Percentiles rank a stretch among this genome's conserved stretches.
phyloP scores from a whole-genome alignment of 2,329 filamentous ascomycete genomes.

The Aspergillus neotritici region DNA sequence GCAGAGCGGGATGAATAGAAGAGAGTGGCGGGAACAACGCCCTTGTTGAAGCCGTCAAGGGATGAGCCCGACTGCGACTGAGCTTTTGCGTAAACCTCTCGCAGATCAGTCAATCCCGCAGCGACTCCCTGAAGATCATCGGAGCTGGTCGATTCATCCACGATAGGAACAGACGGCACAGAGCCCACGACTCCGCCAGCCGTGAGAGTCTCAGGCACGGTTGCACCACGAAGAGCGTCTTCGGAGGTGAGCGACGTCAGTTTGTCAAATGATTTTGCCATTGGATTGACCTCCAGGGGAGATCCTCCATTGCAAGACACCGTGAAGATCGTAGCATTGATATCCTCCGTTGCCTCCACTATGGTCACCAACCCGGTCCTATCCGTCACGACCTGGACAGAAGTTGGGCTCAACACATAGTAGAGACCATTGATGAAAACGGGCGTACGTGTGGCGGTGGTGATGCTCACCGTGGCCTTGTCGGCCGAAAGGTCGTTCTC shows the following conservation, averaged over 20 bases:
- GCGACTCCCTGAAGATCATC: not conserved
- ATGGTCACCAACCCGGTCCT: not conserved
- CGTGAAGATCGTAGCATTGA: not conserved
- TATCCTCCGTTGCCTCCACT: not conserved
- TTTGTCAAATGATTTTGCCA: constrained; percentile 1
- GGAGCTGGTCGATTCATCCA: not conserved
- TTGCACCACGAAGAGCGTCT: not conserved
- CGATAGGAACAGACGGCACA: not conserved
- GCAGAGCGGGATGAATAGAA: too few species aligned
- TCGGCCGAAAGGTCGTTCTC: not conserved
- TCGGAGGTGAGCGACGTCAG: not conserved
- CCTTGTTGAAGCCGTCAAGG: too few species aligned
- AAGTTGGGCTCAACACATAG: not conserved
- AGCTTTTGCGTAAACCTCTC: not conserved
- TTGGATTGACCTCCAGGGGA: not conserved
- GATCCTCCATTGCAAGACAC: not conserved
- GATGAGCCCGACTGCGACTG: too few species aligned
- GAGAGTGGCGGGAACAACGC: too few species aligned
- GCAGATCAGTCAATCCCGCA: not conserved
- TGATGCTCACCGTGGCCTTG: not conserved
- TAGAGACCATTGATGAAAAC: constrained; percentile 7
- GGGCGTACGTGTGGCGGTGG: not conserved
- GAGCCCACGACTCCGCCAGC: constrained; percentile 1
- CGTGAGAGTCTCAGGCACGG: not conserved
- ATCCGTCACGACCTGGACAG: not conserved